Conservation (phyloP, 352 stramenopile genomes). For the Elongisporangium senticosum region DNA sequence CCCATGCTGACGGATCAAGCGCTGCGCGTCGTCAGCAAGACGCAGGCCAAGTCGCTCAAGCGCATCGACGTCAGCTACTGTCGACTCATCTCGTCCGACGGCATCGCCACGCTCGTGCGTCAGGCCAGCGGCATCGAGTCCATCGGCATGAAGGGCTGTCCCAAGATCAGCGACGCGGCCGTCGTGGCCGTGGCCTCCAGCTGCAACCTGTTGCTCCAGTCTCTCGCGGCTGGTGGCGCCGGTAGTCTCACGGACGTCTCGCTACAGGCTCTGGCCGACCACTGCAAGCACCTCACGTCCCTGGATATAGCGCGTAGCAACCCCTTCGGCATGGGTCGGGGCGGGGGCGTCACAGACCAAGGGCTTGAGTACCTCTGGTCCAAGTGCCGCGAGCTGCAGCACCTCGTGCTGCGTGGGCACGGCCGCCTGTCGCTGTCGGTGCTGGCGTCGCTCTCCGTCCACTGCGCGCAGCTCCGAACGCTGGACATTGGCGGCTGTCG, state of each 20-base stretch:
- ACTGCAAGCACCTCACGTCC: conserved; percentile 29
- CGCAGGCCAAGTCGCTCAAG: conserved; percentile 29
- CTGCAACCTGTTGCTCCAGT: conserved; percentile 25
- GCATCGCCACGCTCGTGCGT: conserved; percentile 24
- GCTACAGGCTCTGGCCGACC: conserved; percentile 29
- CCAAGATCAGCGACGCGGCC: conserved; percentile 38
- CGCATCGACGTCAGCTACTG: conserved; percentile 59
- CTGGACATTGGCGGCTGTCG: conserved; percentile 56
- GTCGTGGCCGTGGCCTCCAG: conserved; percentile 24
- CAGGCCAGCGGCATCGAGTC: conserved; percentile 22
- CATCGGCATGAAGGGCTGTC: conserved; percentile 51
- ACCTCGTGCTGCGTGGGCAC: conserved; percentile 47
- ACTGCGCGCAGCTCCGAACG: conserved; percentile 34
- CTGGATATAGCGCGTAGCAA: conserved; percentile 63
- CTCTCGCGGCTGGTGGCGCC: conserved; percentile 38
- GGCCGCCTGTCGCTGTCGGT: conserved; percentile 36
- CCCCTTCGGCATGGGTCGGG: conserved; percentile 49
- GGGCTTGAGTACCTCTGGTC: conserved; percentile 33
- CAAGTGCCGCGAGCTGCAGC: conserved; percentile 33
- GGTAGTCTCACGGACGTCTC: conserved; percentile 40
- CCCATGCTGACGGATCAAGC: conserved; percentile 38
- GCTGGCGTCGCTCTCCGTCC: conserved; percentile 26
- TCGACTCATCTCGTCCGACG: conserved; percentile 35
- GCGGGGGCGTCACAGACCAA: conserved; percentile 35
- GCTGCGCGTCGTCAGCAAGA: conserved; percentile 15